Percentiles rank a stretch among this genome's conserved stretches.
Conservation (phyloP, 1,284 basidiomycete genomes). For the Pascua guehoae region DNA sequence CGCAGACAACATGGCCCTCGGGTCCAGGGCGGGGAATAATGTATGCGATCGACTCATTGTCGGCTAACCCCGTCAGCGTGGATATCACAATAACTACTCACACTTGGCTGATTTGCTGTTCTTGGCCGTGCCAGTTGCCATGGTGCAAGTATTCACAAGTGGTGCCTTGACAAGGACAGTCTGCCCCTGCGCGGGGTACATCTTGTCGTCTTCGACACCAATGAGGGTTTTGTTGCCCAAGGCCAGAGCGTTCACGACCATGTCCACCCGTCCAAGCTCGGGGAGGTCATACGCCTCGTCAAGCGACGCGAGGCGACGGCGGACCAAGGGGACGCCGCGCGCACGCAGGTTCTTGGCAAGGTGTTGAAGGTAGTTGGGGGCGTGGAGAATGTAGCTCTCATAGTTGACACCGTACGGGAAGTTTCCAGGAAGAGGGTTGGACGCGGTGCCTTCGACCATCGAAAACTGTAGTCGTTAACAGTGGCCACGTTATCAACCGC, state of each 20-base stretch:
- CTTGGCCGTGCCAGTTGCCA: slow-evolving; percentile 10
- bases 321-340: slow-evolving; percentile 40
- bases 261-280: slow-evolving; percentile 25
- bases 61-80: neutral
- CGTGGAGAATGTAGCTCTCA: slow-evolving; percentile 44
- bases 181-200: slow-evolving; percentile 45
- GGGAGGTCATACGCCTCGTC: slow-evolving; percentile 46
- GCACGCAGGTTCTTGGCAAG: slow-evolving; percentile 33
- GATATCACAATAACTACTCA: neutral
- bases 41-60: slow-evolving; percentile 26
- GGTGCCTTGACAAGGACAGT: slow-evolving; percentile 44
- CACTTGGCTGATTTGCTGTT: neutral
- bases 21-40: slow-evolving; percentile 51
- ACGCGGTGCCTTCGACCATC: slow-evolving; percentile 4
- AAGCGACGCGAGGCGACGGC: slow-evolving; percentile 37
- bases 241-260: slow-evolving; percentile 54
- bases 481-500: too few species aligned
- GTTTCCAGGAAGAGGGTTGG: slow-evolving; percentile 20
- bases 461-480: neutral
- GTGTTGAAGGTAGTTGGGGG: slow-evolving; percentile 44
- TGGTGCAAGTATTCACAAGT: slow-evolving; percentile 27
- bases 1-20: slow-evolving; percentile 44
- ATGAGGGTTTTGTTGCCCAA: slow-evolving; percentile 41
- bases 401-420: slow-evolving; percentile 32
- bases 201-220: slow-evolving; percentile 43